phyloP scores from a whole-genome alignment of 176 grass and related monocot genomes.

The Sorghum bicolor region Sorghum_bicolor_NCBIv3 NC_012875.2:54630501-54631000 shows the following conservation, averaged over 20 bases:
- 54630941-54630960: neutral
- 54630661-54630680: conserved; percentile 25
- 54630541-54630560: conserved; percentile 45
- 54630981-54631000: neutral
- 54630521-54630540: conserved; percentile 23
- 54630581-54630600: neutral
- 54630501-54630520: conserved; percentile 34
- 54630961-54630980: neutral
- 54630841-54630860: neutral
- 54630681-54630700: neutral
- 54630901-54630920: neutral
- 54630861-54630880: neutral
- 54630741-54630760: no score
- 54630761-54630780: no score
- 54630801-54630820: neutral
- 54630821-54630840: neutral
- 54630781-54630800: neutral
- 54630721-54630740: neutral
- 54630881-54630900: neutral
- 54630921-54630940: neutral
- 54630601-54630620: neutral
- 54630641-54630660: neutral
- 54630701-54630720: neutral
- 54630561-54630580: conserved; percentile 21
- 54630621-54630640: neutral